Evolutionary conservation across 2,329 filamentous ascomycete genomes (phyloP).

Genomic region (Catunica adiposa): DNA sequence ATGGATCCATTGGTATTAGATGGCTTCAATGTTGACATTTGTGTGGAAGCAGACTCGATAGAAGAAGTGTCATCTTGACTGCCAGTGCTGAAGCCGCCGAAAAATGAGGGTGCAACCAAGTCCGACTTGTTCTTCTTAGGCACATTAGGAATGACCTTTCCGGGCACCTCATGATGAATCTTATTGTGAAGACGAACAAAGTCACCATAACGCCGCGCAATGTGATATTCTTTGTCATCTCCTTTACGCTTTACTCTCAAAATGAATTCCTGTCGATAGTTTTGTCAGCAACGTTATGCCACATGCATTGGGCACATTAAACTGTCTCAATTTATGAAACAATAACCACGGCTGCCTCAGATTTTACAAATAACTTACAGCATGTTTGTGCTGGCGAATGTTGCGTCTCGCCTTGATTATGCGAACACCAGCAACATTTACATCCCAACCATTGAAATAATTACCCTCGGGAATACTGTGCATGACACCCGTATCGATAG

Average conservation of each 20-base stretch:
- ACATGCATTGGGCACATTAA: not conserved
- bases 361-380: constrained; percentile 36
- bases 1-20: not conserved
- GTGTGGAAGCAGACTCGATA: constrained; percentile 62
- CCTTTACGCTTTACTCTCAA: constrained; percentile 68
- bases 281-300: not conserved
- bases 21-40: constrained; percentile 25
- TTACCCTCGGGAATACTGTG: constrained; percentile 81
- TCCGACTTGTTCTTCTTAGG: constrained; percentile 84
- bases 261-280: constrained; percentile 57
- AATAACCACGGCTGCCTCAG: not conserved
- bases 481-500: constrained; percentile 77
- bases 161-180: constrained; percentile 70
- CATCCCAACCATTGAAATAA: constrained; percentile 88
- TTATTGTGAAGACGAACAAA: constrained; percentile 67
- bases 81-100: constrained; percentile 28
- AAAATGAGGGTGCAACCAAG: constrained; percentile 43
- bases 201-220: constrained; percentile 76
- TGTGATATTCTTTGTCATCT: constrained; percentile 52
- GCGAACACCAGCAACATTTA: constrained; percentile 83
- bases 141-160: constrained; percentile 70
- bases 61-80: constrained; percentile 66
- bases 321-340: not conserved
- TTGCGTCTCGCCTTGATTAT: constrained; percentile 69
- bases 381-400: constrained; percentile 78